phyloP scores from a whole-genome alignment of 495 filamentous ascomycete species.

The Tuber brumale region DNA sequence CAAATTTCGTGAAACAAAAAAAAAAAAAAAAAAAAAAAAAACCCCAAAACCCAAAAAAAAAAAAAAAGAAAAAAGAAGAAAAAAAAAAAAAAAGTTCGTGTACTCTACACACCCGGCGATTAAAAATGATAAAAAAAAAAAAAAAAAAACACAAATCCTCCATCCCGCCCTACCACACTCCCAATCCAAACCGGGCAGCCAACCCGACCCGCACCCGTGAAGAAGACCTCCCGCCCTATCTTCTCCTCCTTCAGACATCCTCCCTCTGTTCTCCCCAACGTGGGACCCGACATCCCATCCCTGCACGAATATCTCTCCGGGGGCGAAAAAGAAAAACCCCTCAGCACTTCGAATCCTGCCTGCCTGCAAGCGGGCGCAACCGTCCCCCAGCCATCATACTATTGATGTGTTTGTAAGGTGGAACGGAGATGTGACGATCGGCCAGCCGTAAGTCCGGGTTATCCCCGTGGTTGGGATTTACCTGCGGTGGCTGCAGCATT shows the following conservation, averaged over 20 bases:
- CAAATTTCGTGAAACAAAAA: neutral
- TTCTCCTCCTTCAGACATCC: neutral
- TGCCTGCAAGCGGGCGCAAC: neutral
- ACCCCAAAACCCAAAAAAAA: too few relatives aligned
- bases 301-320: neutral
- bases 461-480: neutral
- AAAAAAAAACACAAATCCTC: neutral
- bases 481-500: neutral
- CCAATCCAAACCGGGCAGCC: neutral
- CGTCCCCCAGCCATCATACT: neutral
- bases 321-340: neutral
- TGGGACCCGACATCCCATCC: neutral
- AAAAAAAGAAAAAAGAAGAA: too few relatives aligned
- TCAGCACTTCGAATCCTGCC: neutral
- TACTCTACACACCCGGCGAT: too few relatives aligned
- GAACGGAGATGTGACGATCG: neutral
- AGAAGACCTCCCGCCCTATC: neutral
- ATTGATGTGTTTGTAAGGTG: neutral
- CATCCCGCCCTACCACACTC: neutral
- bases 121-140: too few relatives aligned
- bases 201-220: neutral
- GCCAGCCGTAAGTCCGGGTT: neutral
- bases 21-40: neutral
- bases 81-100: too few relatives aligned
- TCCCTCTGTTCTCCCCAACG: neutral